A percentile compares a stretch with the other conserved stretches of the same genome.
These are phyloP conservation scores for Iris pallida DNA, from an alignment of 116 monocot species.

Conservation along the genomic window DNA sequence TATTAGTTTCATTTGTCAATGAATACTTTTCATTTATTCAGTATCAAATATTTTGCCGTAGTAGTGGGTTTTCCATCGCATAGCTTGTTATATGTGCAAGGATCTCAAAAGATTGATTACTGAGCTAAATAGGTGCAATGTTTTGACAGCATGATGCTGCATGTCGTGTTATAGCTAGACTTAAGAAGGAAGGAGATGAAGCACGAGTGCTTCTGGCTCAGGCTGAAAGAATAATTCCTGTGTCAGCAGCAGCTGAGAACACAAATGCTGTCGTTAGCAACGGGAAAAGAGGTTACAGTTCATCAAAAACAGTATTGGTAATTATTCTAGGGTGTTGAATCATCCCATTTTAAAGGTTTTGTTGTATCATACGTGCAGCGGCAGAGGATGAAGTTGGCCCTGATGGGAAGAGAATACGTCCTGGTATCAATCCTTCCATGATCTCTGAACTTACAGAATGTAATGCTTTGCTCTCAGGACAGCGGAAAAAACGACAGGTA, in stretches of 20 bases:
- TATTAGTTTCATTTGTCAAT: too few relatives aligned
- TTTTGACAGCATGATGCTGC: conserved; percentile 91
- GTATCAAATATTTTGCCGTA: too few relatives aligned
- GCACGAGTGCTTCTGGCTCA: conserved; percentile 73
- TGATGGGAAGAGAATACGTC: conserved; percentile 90
- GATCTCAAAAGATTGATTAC: neutral
- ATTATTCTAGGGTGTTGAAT: neutral
- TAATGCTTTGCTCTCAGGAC: conserved; percentile 71
- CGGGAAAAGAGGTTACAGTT: conserved; percentile 74
- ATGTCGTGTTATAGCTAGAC: conserved; percentile 93
- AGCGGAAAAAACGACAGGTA: conserved; percentile 94
- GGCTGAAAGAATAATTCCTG: conserved; percentile 85
- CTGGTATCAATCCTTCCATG: conserved; percentile 73
- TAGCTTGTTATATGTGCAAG: neutral
- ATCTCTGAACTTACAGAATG: conserved; percentile 87
- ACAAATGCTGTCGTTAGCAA: conserved; percentile 48
- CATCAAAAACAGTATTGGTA: neutral
- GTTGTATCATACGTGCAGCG: conserved; percentile 26
- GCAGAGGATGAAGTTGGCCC: conserved; percentile 72
- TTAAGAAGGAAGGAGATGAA: conserved; percentile 96
- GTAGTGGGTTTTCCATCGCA: neutral
- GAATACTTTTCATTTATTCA: too few relatives aligned
- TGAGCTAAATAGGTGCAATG: conserved; percentile 3
- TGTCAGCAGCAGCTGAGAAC: conserved; percentile 27
- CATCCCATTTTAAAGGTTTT: conserved; percentile 10